Evolutionary conservation across 805 yeast species (phyloP).

Genomic region (Teunomyces pallodes): DNA sequence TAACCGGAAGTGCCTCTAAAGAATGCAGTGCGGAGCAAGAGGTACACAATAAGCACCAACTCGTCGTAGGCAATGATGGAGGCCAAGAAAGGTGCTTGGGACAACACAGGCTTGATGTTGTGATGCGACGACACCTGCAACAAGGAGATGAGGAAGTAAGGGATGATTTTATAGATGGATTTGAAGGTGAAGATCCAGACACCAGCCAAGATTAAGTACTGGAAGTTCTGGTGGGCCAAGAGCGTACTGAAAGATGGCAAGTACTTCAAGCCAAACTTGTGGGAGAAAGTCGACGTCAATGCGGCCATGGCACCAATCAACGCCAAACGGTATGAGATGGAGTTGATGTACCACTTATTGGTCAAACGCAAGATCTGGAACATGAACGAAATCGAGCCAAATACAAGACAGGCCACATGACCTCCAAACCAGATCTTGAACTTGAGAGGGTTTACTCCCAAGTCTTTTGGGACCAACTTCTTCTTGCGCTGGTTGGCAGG

Average conservation of each 20-base stretch:
- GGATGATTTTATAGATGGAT: conserved; percentile 63
- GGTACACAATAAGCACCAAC: conserved; percentile 49
- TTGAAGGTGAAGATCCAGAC: conserved; percentile 65
- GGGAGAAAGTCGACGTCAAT: conserved; percentile 50
- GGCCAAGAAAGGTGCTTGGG: conserved; percentile 38
- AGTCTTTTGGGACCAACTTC: conserved; percentile 29
- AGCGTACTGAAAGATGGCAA: conserved; percentile 62
- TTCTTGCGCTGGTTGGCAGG: conserved; percentile 13
- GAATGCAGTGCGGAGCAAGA: conserved; percentile 57
- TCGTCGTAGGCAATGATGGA: conserved; percentile 60
- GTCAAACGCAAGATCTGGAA: conserved; percentile 41
- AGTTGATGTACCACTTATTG: conserved; percentile 42
- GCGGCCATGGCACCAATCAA: conserved; percentile 56
- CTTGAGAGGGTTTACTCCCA: conserved; percentile 37
- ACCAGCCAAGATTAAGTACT: conserved; percentile 52
- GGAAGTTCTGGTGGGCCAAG: conserved; percentile 74
- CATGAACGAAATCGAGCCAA: conserved; percentile 40
- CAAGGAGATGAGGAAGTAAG: conserved; percentile 54
- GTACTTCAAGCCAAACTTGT: conserved; percentile 56
- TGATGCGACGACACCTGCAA: conserved; percentile 50
- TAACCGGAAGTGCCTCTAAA: conserved; percentile 69
- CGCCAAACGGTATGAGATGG: conserved; percentile 52
- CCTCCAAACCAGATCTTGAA: conserved; percentile 57
- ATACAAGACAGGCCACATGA: conserved; percentile 44
- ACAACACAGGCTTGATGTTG: conserved; percentile 40